Base-by-base conservation (phyloP, 371 early-diverging fungal species). In the Rhizopus microsporus region DNA sequence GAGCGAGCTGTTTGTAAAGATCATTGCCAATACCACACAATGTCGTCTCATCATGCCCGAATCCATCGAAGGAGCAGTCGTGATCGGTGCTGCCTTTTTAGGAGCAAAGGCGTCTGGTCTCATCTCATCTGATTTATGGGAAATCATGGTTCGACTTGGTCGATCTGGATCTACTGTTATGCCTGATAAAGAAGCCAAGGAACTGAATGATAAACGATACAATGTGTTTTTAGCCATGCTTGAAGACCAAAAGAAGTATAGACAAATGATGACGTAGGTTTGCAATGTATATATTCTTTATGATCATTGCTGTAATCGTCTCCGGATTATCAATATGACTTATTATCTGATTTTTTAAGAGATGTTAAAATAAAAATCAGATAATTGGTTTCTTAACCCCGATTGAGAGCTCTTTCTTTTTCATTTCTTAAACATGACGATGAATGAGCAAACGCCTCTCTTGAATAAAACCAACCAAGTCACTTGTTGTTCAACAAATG, bases 31-130 rank as follows among this genome's bases (percentile, higher is more conserved):
- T 65, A 75, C 79, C 0, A 79, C 78, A 8, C 76, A 83, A 13
- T 72, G 82, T 35, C 71, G 68, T 0, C 83, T 89, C 0, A 74
- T 83, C 17, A 51, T 89, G 23, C 79, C 88, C 10, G 73, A 75
- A 37, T 78, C 80, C 6, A 78, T 81, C 46, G 84, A 83, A 33
- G 85, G 83, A 16, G 85, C 87, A 0, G 88, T 89, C 4, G 83
- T 90, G 1, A 74, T 90, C 45, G 90, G 90, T 5, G 82, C 89
- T 8, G 89, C 89, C 0, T 78, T 89, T 32, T 68, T 84, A 40
- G 90, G 88, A 5, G 87, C 83, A 13, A 78, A 77, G 17, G 88
- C 89, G 4, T 77, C 76, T 7, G 78, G 77, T 0, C 53, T 64
- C 2, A 43, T 51, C 10, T 54, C 55, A 1, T 59, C 59, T 12